Evolutionary conservation across 192 early-diverging fungal genomes (phyloP), one percentile per base, ranked within the genome.

Genomic region (Chytriomyces sp.): DNA sequence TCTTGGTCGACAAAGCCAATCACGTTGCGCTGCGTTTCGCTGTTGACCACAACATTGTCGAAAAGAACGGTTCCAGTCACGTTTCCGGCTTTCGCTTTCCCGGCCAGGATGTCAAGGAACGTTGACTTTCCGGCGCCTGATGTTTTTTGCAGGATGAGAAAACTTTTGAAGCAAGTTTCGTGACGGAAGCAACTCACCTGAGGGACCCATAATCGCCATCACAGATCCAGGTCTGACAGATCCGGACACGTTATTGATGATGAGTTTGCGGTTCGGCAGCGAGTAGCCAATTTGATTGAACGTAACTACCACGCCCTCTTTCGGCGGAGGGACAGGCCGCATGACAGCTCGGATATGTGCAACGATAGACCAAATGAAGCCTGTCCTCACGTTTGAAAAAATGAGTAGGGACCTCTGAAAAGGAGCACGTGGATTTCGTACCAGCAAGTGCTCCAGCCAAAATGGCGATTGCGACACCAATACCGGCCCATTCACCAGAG

Each of bases 181-280:
- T 4, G 3, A n/a, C 4, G n/a, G 9, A 59, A 71, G 18, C 18
- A 71, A 28, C 11, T 11, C 11, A 65, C 87, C 95, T 11, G 92
- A 94, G 2, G 94, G 93, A 0, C 96, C 97, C 92, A 98, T 96
- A 10, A 99, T 90, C 8, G 94, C 95, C 75, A 93, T 79, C 45
- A 94, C 77, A 45, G 91, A 86, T 35, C 95, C 96, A 13, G 95
- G 88, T n/a, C 86, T 80, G 7, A 89, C 89, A n/a, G 82, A 81
- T 20, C 95, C 96, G 5, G 86, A 86, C 35, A 96, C 88, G 10
- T 81, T 80, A 44, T 86, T 77, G 7, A 98, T 85, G 61, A 97
- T 87, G 24, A 69, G 57, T 46, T 91, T 86, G 20, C 82, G 83
- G 57, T 81, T 82, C 16, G 23, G 7, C 16, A 80, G 47, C 11